A percentile compares a stretch with the other conserved stretches of the same genome.
phyloP scores from a whole-genome alignment of 768 basidiomycete species.

The Mycena rebaudengoi region DNA sequence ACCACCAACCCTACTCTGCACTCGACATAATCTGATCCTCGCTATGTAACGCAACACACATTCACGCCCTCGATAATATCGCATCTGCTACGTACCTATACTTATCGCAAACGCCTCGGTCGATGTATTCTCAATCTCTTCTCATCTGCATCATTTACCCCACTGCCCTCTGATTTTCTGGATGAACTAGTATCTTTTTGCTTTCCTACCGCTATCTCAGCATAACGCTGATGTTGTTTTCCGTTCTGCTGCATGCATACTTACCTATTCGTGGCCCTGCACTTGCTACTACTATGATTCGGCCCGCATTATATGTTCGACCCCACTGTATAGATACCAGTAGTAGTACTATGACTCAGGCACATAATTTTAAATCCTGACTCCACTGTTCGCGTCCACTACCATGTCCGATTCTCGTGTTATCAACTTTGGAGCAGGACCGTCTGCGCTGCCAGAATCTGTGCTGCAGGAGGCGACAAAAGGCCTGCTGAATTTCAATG shows the following conservation, averaged over 20 bases:
- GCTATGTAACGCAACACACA: constrained; percentile 18
- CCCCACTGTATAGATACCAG: constrained; percentile 15
- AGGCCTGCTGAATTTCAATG: constrained; percentile 89
- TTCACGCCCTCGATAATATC: constrained; percentile 18
- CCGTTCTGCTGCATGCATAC: constrained; percentile 6
- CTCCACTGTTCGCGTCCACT: too few species aligned
- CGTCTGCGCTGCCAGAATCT: constrained; percentile 88
- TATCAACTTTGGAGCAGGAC: constrained; percentile 94
- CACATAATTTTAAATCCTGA: not conserved
- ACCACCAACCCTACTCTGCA: constrained; percentile 30
- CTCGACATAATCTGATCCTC: constrained; percentile 30
- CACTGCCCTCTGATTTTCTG: constrained; percentile 11
- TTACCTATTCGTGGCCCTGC: constrained; percentile 12
- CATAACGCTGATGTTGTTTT: constrained; percentile 27
- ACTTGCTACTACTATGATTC: too few species aligned
- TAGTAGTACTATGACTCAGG: constrained; percentile 6
- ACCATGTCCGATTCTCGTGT: constrained; percentile 58
- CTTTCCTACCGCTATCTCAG: constrained; percentile 25
- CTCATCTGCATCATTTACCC: constrained; percentile 22
- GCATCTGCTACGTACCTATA: constrained; percentile 13
- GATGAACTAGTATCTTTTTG: constrained; percentile 18
- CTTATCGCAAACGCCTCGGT: constrained; percentile 2
- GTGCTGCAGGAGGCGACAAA: constrained; percentile 85
- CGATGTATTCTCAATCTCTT: constrained; percentile 17
- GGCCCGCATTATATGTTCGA: constrained; percentile 13